Evolutionary conservation across 2,329 filamentous ascomycete genomes (phyloP), one percentile per base, ranked within the genome.

Genomic region (Apiospora koreana): DNA sequence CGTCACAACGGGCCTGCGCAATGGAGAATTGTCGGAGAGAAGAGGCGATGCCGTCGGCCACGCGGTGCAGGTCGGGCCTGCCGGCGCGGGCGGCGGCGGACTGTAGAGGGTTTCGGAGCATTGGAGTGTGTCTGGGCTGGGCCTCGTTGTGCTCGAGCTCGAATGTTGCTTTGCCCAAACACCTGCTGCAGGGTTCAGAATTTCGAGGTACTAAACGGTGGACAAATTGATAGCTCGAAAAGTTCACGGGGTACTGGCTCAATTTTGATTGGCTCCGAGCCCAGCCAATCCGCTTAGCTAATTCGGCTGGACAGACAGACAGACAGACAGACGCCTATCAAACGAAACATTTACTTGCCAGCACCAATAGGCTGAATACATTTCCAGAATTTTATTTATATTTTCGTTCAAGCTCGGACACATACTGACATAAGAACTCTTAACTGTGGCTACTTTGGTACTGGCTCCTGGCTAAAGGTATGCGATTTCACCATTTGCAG

Each of bases 91-190:
- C 71, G 64, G 72, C 54, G 71, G 74, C 75, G 72, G 76, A 72
- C 10, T 74, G 70, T 48, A 79, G 69, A 42, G 77, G 77, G 65
- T 79, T 72, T 69, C 78, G 79, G 70, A 80, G 78, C 79, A 80
- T 80, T 25, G 41, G 31, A 25, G 66, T 21, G 43, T 28, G n/a
- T 18, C 35, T 35, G 54, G 31, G 21, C 50, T 38, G 18, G 28
- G 31, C 54, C 31, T 62, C 25, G 28, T 54, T 31, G 50, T 35
- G 28, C 54, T 35, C 21, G 54, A 35, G 8, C 21, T 62, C 54
- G 54, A 54, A 38, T 62, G 50, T 62, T 62, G 54, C 18, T 12
- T 35, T 35, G 4, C 25, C 23, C 10, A 35, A 62, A 10, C 54
- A 62, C 54, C 54, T 62, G 54, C 54, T n/a, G 28, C 31, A 46